Evolutionary conservation across 2,329 filamentous ascomycete species (phyloP).

Genomic region (Neofusicoccum cordaticola): DNA sequence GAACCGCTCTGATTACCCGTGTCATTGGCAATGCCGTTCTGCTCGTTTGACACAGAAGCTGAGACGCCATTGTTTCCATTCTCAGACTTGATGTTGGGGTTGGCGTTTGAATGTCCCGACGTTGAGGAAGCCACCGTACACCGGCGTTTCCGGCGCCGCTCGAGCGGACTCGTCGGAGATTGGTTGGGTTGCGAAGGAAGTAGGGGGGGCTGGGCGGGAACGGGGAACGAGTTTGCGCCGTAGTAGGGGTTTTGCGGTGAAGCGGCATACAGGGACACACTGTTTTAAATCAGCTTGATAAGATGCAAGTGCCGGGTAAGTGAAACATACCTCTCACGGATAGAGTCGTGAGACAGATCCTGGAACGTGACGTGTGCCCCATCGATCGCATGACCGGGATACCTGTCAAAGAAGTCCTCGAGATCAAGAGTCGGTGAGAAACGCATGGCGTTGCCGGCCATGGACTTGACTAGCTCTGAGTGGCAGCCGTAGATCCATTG

Average conservation of each 20-base stretch:
- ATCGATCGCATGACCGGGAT: slow-evolving; percentile 69
- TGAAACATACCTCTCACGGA: slow-evolving; percentile 52
- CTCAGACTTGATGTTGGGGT: slow-evolving; percentile 29
- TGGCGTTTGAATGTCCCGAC: slow-evolving; percentile 23
- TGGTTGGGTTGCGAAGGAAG: slow-evolving; percentile 24
- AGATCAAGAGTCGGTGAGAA: slow-evolving; percentile 79
- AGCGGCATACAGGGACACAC: slow-evolving; percentile 13
- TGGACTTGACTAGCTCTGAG: slow-evolving; percentile 70
- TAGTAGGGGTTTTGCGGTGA: slow-evolving; percentile 13
- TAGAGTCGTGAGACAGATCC: slow-evolving; percentile 62
- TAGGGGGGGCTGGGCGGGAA: slow-evolving; percentile 24
- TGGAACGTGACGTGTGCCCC: slow-evolving; percentile 70
- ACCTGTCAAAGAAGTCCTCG: slow-evolving; percentile 85
- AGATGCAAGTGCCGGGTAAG: background rate
- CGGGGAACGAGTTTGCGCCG: slow-evolving; percentile 1
- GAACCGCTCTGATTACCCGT: slow-evolving; percentile 25
- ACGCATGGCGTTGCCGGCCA: slow-evolving; percentile 66
- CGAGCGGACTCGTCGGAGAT: slow-evolving; percentile 14
- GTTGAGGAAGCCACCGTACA: slow-evolving; percentile 24
- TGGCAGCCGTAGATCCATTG: slow-evolving; percentile 78
- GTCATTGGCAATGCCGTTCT: slow-evolving; percentile 20
- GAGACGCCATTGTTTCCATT: background rate
- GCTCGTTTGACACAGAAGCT: background rate
- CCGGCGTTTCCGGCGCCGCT: slow-evolving; percentile 30
- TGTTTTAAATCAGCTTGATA: slow-evolving; percentile 8